Percentiles rank a stretch among this genome's conserved stretches.
Evolutionary conservation across 2,329 filamentous ascomycete species (phyloP).

Genomic region (Chaetothyriales sp.): DNA sequence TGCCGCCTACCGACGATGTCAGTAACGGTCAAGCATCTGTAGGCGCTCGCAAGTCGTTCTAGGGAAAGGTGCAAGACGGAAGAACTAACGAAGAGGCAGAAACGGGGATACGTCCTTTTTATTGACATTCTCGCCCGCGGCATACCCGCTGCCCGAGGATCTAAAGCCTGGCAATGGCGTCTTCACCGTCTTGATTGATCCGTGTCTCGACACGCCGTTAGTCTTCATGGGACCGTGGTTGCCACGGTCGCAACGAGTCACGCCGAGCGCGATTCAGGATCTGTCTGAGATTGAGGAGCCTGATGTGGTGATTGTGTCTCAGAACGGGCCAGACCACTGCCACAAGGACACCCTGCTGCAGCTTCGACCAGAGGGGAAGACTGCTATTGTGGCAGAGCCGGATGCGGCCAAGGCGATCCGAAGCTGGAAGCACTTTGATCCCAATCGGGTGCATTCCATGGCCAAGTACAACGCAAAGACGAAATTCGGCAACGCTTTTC

Average conservation of each 20-base stretch:
- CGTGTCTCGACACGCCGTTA: constrained; percentile 52
- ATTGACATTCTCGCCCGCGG: constrained; percentile 20
- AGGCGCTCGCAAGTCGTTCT: not conserved
- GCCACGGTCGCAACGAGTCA: constrained; percentile 44
- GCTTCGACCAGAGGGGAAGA: constrained; percentile 41
- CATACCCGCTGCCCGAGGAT: constrained; percentile 4
- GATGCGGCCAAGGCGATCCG: constrained; percentile 51
- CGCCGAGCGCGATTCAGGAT: constrained; percentile 44
- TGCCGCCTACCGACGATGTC: constrained; percentile 12
- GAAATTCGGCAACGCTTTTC: constrained; percentile 26
- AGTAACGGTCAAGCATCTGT: constrained; percentile 18
- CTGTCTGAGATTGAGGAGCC: constrained; percentile 41
- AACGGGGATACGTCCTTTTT: constrained; percentile 25
- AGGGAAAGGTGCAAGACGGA: not conserved
- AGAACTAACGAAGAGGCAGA: not conserved
- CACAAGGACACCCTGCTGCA: constrained; percentile 55
- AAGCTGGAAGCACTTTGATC: constrained; percentile 55
- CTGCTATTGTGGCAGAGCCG: constrained; percentile 53
- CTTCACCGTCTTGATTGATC: constrained; percentile 58
- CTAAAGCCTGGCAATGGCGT: constrained; percentile 5
- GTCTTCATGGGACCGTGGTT: constrained; percentile 49
- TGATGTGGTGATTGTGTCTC: constrained; percentile 46
- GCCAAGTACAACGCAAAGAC: constrained; percentile 30
- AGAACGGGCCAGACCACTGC: constrained; percentile 56
- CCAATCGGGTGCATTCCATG: constrained; percentile 31